Evolutionary conservation across 2,329 filamentous ascomycete genomes (phyloP).

Genomic region (Colletotrichum brevisporum): DNA sequence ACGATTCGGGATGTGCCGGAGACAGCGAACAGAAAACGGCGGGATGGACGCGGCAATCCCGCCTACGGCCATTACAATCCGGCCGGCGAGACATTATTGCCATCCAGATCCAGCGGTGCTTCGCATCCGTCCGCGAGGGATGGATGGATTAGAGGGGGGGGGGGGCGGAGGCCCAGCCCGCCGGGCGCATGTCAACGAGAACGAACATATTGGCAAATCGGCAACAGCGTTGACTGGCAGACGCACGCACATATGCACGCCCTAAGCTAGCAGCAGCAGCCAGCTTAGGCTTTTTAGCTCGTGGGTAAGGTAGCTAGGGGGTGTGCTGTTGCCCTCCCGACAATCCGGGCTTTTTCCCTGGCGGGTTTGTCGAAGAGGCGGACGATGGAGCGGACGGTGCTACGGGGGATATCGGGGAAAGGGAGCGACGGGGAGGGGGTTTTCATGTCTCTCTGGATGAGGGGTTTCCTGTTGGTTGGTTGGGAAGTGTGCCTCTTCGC

Average conservation of each 20-base stretch:
- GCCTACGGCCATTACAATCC: not conserved
- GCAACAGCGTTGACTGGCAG: not conserved
- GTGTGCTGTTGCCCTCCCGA: not conserved
- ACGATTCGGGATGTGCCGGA: no score
- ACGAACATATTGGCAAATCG: no score
- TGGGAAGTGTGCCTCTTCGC: not conserved
- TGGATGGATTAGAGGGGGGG: no score
- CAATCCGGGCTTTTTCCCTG: not conserved
- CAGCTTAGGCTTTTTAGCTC: not conserved
- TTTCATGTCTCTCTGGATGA: not conserved
- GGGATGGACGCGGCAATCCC: not conserved
- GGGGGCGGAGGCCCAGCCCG: no score
- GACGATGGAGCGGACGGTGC: not conserved
- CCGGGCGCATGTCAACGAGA: no score
- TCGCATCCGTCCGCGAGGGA: not conserved
- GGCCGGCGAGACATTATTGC: not conserved
- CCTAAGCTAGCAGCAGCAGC: not conserved
- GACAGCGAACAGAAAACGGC: no score
- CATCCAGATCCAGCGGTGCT: not conserved
- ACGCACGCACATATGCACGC: not conserved
- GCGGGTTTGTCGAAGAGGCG: not conserved
- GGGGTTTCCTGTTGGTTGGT: not conserved
- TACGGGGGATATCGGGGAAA: not conserved
- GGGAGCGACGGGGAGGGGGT: no score
- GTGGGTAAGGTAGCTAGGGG: not conserved